phyloP scores from a whole-genome alignment of 352 stramenopile species.

The Phytophthora quininea region DNA sequence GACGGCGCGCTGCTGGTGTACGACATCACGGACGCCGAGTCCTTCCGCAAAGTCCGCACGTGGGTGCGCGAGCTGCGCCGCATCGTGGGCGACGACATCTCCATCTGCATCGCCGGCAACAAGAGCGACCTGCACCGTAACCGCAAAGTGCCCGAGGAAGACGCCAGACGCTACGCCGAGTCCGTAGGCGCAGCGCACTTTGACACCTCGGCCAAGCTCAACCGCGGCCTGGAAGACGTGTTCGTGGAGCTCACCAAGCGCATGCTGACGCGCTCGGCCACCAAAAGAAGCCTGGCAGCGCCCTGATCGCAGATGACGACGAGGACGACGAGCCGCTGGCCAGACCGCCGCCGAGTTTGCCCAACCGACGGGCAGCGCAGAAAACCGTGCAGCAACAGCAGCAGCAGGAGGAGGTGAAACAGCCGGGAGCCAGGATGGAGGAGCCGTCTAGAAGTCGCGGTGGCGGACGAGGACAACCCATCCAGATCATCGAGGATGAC shows the following conservation, averaged over 20 bases:
- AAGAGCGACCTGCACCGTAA: conserved; percentile 92
- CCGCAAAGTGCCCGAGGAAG: conserved; percentile 87
- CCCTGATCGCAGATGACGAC: conserved; percentile 82
- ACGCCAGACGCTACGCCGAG: conserved; percentile 85
- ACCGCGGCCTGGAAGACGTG: conserved; percentile 90
- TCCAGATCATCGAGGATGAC: conserved; percentile 71
- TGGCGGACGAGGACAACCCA: conserved; percentile 55
- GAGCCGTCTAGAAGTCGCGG: conserved; percentile 42
- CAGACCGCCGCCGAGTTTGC: conserved; percentile 31
- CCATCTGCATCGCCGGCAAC: conserved; percentile 93
- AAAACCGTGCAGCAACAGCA: conserved; percentile 6
- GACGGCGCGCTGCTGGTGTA: conserved; percentile 91
- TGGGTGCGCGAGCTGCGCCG: conserved; percentile 93
- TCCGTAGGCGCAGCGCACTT: conserved; percentile 90
- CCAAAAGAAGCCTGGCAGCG: conserved; percentile 74
- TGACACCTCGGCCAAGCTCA: conserved; percentile 92
- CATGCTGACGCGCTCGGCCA: conserved; percentile 68
- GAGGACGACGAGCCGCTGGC: conserved; percentile 33
- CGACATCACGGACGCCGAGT: conserved; percentile 92
- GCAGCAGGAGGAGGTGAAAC: conserved; percentile 26
- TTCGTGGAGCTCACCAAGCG: conserved; percentile 91
- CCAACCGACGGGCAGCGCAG: conserved; percentile 22
- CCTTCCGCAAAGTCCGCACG: conserved; percentile 92
- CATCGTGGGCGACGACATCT: conserved; percentile 91
- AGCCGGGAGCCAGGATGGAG: conserved; percentile 25